Conservation (phyloP, 2,329 filamentous ascomycete genomes). For the Penicillium concentricum region DNA sequence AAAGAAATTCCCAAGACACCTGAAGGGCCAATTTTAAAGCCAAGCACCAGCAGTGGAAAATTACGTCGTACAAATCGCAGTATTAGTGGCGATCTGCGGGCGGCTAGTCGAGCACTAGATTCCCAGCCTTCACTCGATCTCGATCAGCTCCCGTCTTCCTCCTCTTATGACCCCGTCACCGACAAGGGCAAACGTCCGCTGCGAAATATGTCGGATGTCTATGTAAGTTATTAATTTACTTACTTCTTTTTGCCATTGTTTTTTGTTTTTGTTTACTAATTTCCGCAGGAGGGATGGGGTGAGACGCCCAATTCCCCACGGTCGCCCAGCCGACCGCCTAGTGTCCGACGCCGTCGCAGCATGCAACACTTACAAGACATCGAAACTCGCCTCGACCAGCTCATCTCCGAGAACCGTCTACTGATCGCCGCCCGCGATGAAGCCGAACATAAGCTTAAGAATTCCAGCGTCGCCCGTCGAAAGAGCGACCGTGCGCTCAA, state of each 20-base stretch:
- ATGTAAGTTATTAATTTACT: conserved; percentile 63
- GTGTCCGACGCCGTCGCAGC: conserved; percentile 94
- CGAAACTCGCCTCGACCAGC: conserved; percentile 78
- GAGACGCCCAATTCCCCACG: conserved; percentile 80
- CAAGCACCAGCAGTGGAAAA: conserved; percentile 53
- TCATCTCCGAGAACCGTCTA: conserved; percentile 78
- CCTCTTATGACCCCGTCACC: conserved; percentile 70
- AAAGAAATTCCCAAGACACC: conserved; percentile 35
- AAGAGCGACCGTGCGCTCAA: conserved; percentile 59
- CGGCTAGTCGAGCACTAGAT: conserved; percentile 56
- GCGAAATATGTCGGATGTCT: conserved; percentile 89
- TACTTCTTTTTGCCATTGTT: conserved; percentile 13
- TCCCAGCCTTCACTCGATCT: conserved; percentile 38
- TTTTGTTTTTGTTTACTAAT: conserved; percentile 31
- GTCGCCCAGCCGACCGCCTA: conserved; percentile 90
- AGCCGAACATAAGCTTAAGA: conserved; percentile 64
- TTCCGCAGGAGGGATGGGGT: conserved; percentile 80
- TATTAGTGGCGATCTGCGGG: conserved; percentile 74
- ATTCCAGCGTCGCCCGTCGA: conserved; percentile 54
- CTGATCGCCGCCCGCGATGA: conserved; percentile 70
- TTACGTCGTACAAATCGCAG: conserved; percentile 67
- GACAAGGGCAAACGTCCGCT: conserved; percentile 83
- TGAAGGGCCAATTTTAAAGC: conserved; percentile 32
- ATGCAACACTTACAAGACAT: conserved; percentile 91
- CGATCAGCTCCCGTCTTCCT: conserved; percentile 48